phyloP scores from a whole-genome alignment of 2,329 filamentous ascomycete species.

The Trichophyton schoenleinii region DNA sequence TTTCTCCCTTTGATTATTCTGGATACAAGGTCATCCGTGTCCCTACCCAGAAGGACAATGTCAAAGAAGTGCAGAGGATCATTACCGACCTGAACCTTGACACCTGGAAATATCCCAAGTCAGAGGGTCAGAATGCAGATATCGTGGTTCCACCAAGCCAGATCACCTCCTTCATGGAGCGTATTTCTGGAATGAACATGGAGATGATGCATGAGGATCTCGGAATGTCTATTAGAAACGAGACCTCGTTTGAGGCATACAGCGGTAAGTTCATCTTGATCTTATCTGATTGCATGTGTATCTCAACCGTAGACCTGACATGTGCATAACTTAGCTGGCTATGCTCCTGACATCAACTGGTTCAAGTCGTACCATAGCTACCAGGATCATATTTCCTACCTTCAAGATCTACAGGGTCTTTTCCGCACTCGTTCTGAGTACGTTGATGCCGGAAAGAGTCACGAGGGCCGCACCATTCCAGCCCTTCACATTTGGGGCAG shows the following conservation, averaged over 20 bases:
- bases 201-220: constrained; percentile 34
- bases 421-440: constrained; percentile 39
- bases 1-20: constrained; percentile 12
- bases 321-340: background rate
- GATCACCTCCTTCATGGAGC: constrained; percentile 27
- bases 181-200: constrained; percentile 21
- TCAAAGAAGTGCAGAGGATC: constrained; percentile 12
- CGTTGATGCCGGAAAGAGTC: constrained; percentile 39
- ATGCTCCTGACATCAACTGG: constrained; percentile 31
- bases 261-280: constrained; percentile 15
- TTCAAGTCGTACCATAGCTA: constrained; percentile 46
- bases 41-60: constrained; percentile 9
- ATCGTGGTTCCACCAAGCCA: constrained; percentile 31
- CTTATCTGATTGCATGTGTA: background rate
- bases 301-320: background rate
- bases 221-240: constrained; percentile 32
- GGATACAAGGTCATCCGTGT: constrained; percentile 17
- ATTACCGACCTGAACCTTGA: constrained; percentile 13
- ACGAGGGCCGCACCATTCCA: constrained; percentile 34
- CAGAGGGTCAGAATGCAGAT: constrained; percentile 24
- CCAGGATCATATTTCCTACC: constrained; percentile 40
- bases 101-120: constrained; percentile 14
- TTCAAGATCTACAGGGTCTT: constrained; percentile 34
- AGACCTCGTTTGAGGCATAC: constrained; percentile 18
- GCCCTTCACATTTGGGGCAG: constrained; percentile 43